Conservation (phyloP, 2,329 filamentous ascomycete genomes). For the Botrytis sinoallii region DNA sequence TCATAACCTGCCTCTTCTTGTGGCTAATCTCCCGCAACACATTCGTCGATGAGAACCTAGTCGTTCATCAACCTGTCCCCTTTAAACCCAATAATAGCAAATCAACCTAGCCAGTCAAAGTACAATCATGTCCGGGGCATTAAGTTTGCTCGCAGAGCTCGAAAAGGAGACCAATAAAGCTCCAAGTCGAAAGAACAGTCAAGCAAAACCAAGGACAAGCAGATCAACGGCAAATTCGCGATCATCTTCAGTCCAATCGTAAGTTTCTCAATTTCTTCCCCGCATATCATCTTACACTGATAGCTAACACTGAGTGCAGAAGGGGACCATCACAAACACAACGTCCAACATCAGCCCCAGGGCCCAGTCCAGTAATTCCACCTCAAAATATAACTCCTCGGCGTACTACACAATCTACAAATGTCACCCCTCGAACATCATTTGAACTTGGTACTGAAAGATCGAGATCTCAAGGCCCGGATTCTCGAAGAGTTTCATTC, state of each 20-base stretch:
- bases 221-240: conserved; percentile 15
- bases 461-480: conserved; percentile 17
- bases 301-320: not conserved
- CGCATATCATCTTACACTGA: too few species aligned
- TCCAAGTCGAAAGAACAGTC: conserved; percentile 13
- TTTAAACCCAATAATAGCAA: not conserved
- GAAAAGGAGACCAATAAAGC: conserved; percentile 14
- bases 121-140: conserved; percentile 6
- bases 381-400: conserved; percentile 10
- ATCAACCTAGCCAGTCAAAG: not conserved
- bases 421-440: conserved; percentile 15
- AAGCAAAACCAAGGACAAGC: conserved; percentile 5
- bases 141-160: conserved; percentile 13
- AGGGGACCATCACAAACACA: conserved; percentile 4
- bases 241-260: conserved; percentile 18
- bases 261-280: not conserved
- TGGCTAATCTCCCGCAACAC: not conserved
- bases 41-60: not conserved
- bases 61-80: not conserved
- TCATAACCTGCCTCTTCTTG: not conserved
- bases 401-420: conserved; percentile 11
- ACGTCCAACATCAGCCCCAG: conserved; percentile 2
- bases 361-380: not conserved
- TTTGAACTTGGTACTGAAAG: conserved; percentile 11
- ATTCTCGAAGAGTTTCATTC: conserved; percentile 19